Conservation (phyloP, 169 alveolate species). For the Besnoitia besnoiti region DNA sequence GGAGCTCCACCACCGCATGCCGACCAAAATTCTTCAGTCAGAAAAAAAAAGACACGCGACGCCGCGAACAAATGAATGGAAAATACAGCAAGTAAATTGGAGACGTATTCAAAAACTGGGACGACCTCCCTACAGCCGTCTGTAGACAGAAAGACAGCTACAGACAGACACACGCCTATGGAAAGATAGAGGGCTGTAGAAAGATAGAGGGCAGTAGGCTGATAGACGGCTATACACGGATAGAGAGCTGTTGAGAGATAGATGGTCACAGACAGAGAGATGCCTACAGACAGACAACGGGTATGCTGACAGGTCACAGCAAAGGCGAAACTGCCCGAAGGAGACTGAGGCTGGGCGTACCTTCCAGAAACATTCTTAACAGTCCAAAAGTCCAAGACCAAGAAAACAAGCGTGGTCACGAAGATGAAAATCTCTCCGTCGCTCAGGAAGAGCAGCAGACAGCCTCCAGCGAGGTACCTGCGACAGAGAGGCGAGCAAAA, state of each 20-base stretch:
- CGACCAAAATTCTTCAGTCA: slow-evolving; percentile 27
- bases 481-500: not conserved
- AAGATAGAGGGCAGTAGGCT: too few relatives aligned
- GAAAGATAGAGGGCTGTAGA: too few relatives aligned
- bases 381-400: slow-evolving; percentile 56
- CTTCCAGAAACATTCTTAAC: slow-evolving; percentile 64
- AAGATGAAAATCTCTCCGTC: slow-evolving; percentile 26
- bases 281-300: not conserved
- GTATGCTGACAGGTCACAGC: not conserved
- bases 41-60: not conserved
- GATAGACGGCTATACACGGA: too few relatives aligned
- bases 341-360: not conserved
- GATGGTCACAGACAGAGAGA: not conserved
- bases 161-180: too few relatives aligned
- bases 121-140: not conserved
- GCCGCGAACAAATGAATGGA: not conserved
- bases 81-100: not conserved
- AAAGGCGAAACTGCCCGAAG: not conserved
- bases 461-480: slow-evolving; percentile 25
- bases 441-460: not conserved
- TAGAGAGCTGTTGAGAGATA: not conserved
- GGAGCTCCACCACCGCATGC: slow-evolving; percentile 41
- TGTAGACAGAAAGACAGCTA: not conserved
- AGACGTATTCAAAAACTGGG: too few relatives aligned
- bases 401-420: slow-evolving; percentile 41